Base-by-base conservation (phyloP, 257 asterid genomes). In the Osmanthus fragrans region DNA sequence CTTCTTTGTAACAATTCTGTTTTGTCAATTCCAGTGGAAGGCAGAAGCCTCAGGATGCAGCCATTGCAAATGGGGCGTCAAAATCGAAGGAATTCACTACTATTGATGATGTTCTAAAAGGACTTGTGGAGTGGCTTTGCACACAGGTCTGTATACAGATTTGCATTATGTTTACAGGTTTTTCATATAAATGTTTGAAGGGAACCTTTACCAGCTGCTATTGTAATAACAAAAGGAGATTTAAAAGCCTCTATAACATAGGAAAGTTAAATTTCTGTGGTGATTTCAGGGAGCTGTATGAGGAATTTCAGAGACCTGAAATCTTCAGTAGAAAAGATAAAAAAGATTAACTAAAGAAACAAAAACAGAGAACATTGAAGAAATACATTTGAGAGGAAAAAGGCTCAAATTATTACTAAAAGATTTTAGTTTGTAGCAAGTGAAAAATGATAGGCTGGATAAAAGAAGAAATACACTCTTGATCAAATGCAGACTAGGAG, bases 41-140 rank as follows among this genome's bases (percentile, higher is more conserved):
- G 83, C 90, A 90, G 70, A 90, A 89, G 80, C 79, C 77, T 70
- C 87, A 80, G 67, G 92, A 76, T 74, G 74, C 80, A 82, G 75
- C 75, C 80, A 68, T 49, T 71, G 86, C 87, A 66, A 86, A 89
- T 80, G 96, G 89, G 77, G 81, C 84, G 9, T 86, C 95, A 49
- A 79, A 77, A 64, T 90, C 92, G 19, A 91, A 82, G 83, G 87
- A 81, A 79, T 49, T 82, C 78, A 87, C 90, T 76, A 81, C 89
- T 18, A 84, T 81, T 49, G 86, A 89, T 81, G 97, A 92, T 85
- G 94, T 94, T 81, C 75, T 92, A 81, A 90, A 88, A 73, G 94
- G 92, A 72, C 89, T 92, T 70, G 97, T 94, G 72, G 96, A 91
- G 75, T 94, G 97, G 97, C 84, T 94, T 84, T 91, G 97, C 65